A percentile compares a stretch with the other conserved stretches of the same genome.
These are phyloP conservation scores for Porcisia hertigi DNA, from an alignment of 208 protist genomes.

Conservation along the genomic window DNA sequence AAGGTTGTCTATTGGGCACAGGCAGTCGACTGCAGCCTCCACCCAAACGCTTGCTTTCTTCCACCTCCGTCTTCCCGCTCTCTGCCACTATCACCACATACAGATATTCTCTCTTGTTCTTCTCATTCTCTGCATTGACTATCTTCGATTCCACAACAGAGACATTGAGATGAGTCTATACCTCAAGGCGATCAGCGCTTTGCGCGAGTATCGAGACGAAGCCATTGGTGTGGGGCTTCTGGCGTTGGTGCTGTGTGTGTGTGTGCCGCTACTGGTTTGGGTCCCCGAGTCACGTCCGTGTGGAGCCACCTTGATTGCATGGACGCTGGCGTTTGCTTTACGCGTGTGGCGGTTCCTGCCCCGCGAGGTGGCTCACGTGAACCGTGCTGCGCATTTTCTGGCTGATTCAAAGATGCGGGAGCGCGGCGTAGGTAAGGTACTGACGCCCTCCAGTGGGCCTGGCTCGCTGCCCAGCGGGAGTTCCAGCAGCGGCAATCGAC, in stretches of 20 bases:
- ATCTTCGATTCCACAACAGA: not conserved
- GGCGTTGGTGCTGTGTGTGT: conserved; percentile 11
- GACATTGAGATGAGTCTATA: not conserved
- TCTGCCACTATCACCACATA: not conserved
- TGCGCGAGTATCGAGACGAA: conserved; percentile 10
- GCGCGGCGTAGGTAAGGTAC: conserved; percentile 15
- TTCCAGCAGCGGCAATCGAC: not conserved
- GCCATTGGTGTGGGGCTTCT: conserved; percentile 5
- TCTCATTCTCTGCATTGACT: not conserved
- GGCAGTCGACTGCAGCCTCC: too few species aligned
- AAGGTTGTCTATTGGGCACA: too few species aligned
- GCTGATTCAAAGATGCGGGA: conserved; percentile 16
- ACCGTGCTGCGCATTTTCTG: conserved; percentile 14
- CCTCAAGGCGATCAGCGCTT: not conserved
- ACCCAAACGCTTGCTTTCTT: too few species aligned
- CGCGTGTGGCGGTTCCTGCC: conserved; percentile 28
- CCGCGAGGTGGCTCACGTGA: conserved; percentile 10
- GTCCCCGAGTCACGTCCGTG: conserved; percentile 22
- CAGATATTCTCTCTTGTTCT: not conserved
- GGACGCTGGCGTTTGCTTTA: conserved; percentile 18
- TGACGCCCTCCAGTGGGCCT: not conserved
- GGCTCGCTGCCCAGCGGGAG: not conserved
- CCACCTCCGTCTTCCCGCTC: not conserved
- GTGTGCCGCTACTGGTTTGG: conserved; percentile 21
- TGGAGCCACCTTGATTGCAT: conserved; percentile 19